Base-by-base conservation (phyloP, 805 yeast genomes). In the Wickerhamomyces chambardii region DNA sequence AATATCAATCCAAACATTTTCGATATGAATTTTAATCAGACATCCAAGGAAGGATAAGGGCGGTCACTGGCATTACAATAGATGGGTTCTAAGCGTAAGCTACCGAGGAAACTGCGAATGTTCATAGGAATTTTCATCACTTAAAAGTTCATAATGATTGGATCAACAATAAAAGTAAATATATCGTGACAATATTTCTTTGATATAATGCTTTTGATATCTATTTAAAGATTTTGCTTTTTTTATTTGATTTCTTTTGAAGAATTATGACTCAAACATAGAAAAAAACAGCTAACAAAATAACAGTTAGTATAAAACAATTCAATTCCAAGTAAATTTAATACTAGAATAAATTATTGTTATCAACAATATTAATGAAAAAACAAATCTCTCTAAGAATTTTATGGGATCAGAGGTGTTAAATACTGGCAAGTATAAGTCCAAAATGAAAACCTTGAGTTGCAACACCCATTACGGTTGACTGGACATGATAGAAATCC, bases 41-140 rank as follows among this genome's bases (percentile, higher is more conserved):
- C 92, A 81, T 82, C 89, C 92, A 78, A 75, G 89, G 90, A 82
- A 81, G 90, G 84, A 68, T 53, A 57, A 41, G 68, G 69, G 85
- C 92, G 90, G 89, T 80, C 89, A 82, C 87, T 65, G 86, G 62
- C 74, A 68, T 70, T 8, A 75, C 80, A 61, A 73, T 24, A 70
- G 78, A 69, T 81, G 83, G 89, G 89, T 79, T 81, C 86, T 61
- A 64, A 64, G 63, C 71, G 87, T 78, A 75, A 69, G 75, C 84
- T 82, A 80, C 89, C 92, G 92, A 75, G 90, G 89, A 82, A 81
- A 82, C 92, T 82, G 92, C 90, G 92, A 82, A 81, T 81, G 92
- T 79, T 71, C 63, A 67, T 68, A 79, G 78, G 62, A 63, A 24
- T 66, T 67, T 75, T 81, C 89, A 81, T 82, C 92, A 81, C 66